Base-by-base conservation (phyloP, 208 protist species). In the Trypanosomatidae sp. region DNA sequence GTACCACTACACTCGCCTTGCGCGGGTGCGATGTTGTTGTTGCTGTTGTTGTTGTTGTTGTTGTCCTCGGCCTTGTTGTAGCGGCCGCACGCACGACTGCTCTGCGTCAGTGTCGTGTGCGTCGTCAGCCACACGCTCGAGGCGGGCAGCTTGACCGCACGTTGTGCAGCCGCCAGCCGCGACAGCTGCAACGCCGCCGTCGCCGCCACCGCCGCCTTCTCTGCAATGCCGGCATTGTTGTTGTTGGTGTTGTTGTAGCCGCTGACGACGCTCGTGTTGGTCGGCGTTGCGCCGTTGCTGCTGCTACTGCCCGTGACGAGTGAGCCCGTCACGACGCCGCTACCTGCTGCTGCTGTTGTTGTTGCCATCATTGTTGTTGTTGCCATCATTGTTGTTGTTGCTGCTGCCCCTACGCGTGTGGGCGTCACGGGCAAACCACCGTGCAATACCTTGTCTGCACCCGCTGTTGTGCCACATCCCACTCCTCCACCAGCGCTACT, bases 101-200 rank as follows among this genome's bases (percentile, higher is more conserved):
- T n/a, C n/a, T n/a, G n/a, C n/a, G n/a, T n/a, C n/a, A n/a, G n/a
- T n/a, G 56, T 52, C 2, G 48, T 20, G 50, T 58, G 54, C 4
- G 63, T 54, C n/a, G 54, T 13, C 10, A 57, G 35, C 61, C 69
- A 78, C 23, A 23, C 56, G 32, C 43, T 48, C 5, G 53, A 41
- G 22, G 53, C 53, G 16, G 50, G 58, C 22, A 27, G 41, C 0
- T 39, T 27, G 20, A 57, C 41, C 16, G 43, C 61, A 22, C 26
- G 42, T 15, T 43, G 44, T n/a, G 43, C 57, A 21, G 46, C 53
- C 30, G 30, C 30, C n/a, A 35, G n/a, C 11, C 30, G 30, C 11
- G n/a, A n/a, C n/a, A n/a, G n/a, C n/a, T 15, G 11, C 11, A 15
- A 15, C 11, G 30, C n/a, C 30, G 11, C 11, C 30, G 30, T 35